phyloP scores from a whole-genome alignment of 2,329 filamentous ascomycete species.

The Polychaeton citri region DNA sequence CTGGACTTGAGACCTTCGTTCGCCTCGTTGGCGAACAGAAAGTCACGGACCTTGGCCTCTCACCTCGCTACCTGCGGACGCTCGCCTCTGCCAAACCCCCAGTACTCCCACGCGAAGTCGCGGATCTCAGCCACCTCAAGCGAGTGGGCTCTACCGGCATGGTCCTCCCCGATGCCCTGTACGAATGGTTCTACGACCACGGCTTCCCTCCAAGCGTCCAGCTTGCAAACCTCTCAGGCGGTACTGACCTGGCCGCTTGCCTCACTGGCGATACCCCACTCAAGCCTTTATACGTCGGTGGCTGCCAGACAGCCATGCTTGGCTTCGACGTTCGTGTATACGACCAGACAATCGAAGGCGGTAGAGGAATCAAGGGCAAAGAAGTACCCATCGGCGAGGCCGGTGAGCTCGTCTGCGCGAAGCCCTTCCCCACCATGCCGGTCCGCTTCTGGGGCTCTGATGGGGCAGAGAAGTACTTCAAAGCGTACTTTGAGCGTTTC shows the following conservation, averaged over 20 bases:
- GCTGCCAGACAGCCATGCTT: constrained; percentile 36
- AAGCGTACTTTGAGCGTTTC: constrained; percentile 82
- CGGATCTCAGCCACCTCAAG: constrained; percentile 83
- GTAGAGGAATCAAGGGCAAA: constrained; percentile 40
- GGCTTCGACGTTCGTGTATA: constrained; percentile 38
- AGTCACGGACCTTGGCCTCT: constrained; percentile 66
- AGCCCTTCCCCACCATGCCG: constrained; percentile 82
- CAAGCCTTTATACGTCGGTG: constrained; percentile 35
- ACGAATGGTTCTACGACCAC: constrained; percentile 66
- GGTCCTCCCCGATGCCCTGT: constrained; percentile 59
- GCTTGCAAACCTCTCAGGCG: constrained; percentile 84
- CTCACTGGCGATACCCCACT: constrained; percentile 68
- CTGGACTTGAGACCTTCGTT: constrained; percentile 27
- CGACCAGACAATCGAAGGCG: constrained; percentile 32
- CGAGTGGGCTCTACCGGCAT: constrained; percentile 74
- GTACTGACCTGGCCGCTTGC: constrained; percentile 90
- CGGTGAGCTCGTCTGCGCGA: constrained; percentile 77
- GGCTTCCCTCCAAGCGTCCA: constrained; percentile 68
- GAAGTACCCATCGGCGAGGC: constrained; percentile 54
- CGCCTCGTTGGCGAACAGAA: constrained; percentile 59
- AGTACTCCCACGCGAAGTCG: constrained; percentile 53
- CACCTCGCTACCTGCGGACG: constrained; percentile 65
- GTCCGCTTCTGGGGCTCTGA: constrained; percentile 71
- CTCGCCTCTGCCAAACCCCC: constrained; percentile 49
- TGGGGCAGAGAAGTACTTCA: constrained; percentile 63